Conservation (phyloP, 225 moss, liverwort and hornwort species). For the Sphagnum contortum region DNA sequence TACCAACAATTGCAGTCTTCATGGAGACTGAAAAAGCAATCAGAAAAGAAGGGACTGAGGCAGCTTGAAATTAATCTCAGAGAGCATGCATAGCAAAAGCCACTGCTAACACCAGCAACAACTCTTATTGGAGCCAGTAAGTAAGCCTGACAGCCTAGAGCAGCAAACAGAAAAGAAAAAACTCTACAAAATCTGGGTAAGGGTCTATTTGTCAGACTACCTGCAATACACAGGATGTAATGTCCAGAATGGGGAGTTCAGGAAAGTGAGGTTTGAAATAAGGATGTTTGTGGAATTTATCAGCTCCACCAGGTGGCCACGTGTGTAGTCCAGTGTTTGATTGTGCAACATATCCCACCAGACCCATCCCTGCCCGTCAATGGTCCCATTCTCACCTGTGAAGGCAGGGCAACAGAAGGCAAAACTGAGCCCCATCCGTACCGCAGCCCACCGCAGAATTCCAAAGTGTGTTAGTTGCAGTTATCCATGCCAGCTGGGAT, state of each 20-base stretch:
- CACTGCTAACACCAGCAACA: slow-evolving; percentile 14
- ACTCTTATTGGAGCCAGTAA: slow-evolving; percentile 53
- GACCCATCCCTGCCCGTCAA: slow-evolving; percentile 81
- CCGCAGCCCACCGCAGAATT: too few relatives aligned
- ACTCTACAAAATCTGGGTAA: too few relatives aligned
- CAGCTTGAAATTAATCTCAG: too few relatives aligned
- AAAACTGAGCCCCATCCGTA: slow-evolving; percentile 1
- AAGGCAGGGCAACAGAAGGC: slow-evolving; percentile 7
- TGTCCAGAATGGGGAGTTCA: slow-evolving; percentile 83
- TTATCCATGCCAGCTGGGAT: slow-evolving; percentile 39
- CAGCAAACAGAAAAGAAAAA: too few relatives aligned
- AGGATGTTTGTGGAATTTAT: slow-evolving; percentile 59
- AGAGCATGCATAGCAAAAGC: slow-evolving; percentile 19
- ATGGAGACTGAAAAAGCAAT: too few relatives aligned
- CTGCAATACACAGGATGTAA: slow-evolving; percentile 95
- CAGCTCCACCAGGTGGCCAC: slow-evolving; percentile 88
- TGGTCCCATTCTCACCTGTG: slow-evolving; percentile 89
- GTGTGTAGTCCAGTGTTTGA: slow-evolving; percentile 57
- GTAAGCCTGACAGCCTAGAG: slow-evolving; percentile 31
- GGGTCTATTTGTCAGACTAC: slow-evolving; percentile 21
- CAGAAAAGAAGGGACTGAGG: too few relatives aligned
- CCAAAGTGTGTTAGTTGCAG: slow-evolving; percentile 5
- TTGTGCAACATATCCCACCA: slow-evolving; percentile 68
- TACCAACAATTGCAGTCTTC: too few relatives aligned
- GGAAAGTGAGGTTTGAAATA: slow-evolving; percentile 75